Evolutionary conservation across 192 early-diverging fungal species (phyloP).

Genomic region (Backusella liffmaniae): DNA sequence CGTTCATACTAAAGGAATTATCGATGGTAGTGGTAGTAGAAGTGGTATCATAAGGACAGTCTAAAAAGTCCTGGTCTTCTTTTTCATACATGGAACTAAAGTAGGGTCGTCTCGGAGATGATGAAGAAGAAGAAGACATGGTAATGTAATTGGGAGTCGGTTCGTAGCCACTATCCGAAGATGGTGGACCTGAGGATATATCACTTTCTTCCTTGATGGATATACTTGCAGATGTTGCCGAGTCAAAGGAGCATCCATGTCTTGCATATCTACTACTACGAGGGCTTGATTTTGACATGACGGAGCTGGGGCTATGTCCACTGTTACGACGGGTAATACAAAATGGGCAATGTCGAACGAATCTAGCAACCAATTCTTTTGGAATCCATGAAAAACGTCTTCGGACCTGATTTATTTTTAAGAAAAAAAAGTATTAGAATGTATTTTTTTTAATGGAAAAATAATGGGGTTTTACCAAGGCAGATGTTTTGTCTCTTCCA

Average conservation of each 20-base stretch:
- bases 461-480: constrained; percentile 36
- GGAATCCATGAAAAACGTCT: constrained; percentile 39
- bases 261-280: constrained; percentile 21
- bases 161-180: constrained; percentile 26
- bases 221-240: background rate
- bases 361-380: constrained; percentile 38
- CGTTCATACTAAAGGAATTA: background rate
- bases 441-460: background rate
- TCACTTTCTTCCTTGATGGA: constrained; percentile 21
- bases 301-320: constrained; percentile 26
- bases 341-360: constrained; percentile 40
- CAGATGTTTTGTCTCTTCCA: constrained; percentile 57
- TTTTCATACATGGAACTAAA: constrained; percentile 20
- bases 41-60: constrained; percentile 8
- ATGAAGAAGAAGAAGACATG: background rate
- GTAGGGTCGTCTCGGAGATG: constrained; percentile 15
- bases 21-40: background rate
- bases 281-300: constrained; percentile 22
- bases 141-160: constrained; percentile 15
- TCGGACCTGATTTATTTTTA: constrained; percentile 20
- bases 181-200: constrained; percentile 13
- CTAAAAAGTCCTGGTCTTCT: constrained; percentile 8
- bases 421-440: background rate
- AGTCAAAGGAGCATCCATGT: constrained; percentile 21
- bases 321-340: constrained; percentile 38